Base-by-base conservation (phyloP, 1,139 yeast species). In the Suhomyces chickasaworum region DNA sequence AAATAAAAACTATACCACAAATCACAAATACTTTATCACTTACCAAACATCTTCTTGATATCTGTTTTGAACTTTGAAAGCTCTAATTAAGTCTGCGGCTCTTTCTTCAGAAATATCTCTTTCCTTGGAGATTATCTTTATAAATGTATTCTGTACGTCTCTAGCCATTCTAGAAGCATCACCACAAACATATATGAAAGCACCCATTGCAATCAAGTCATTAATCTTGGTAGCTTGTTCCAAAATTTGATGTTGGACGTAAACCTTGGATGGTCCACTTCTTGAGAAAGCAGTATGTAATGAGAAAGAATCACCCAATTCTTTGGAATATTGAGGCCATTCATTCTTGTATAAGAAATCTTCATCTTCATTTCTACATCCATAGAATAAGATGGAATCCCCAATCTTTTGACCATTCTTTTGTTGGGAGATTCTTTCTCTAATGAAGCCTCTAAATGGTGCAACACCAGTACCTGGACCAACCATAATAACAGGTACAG, bases 381-480 rank as follows among this genome's bases (percentile, higher is more conserved):
- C 99, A 64, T 81, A 91, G 66, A 90, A 93, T 51, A 93, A 75
- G 35, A 89, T 51, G 39, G 86, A 78, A 55, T 85, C 81, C 45
- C 98, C 98, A 41, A 89, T 71, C 22, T 78, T 81, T 21, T 71
- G 68, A 46, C 76, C 76, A 22, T 56, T 55, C 45, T 59, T 53
- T 47, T 41, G 80, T 39, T 66, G 64, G 17, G 70, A 64, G 15
- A 66, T 86, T 59, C 95, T 84, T 66, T 90, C 97, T 67, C 95
- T 84, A 36, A 93, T 69, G 56, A 93, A 90, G 2, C 96, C 97
- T 69, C 98, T 85, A 73, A 93, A 86, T 51, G 99, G 99, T 9
- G 99, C 98, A 47, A 93, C 93, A 64, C 99, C 99, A 7, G 99
- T 93, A 54, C 99, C 99, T 41, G 99, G 98, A 32, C 99, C 99